These are phyloP conservation scores for Porcisia deanei DNA, from an alignment of 208 protist species.

Conservation along the genomic window DNA sequence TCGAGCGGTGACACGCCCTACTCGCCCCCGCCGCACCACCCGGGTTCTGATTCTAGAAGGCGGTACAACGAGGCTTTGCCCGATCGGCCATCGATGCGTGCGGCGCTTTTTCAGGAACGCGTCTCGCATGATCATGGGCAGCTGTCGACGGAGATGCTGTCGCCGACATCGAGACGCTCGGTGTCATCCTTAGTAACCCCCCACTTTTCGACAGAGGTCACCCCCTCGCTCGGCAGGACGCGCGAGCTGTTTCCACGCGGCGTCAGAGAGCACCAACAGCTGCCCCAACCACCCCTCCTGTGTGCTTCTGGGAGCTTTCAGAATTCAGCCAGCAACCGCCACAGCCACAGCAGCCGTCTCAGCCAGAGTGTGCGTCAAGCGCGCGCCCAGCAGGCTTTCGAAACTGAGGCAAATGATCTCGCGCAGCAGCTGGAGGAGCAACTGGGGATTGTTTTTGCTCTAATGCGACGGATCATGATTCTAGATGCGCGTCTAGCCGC, in stretches of 20 bases:
- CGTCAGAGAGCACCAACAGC: not conserved
- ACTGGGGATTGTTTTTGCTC: slow-evolving; percentile 23
- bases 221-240: slow-evolving; percentile 1
- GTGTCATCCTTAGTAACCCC: not conserved
- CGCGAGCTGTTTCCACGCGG: not conserved
- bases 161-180: not conserved
- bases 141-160: not conserved
- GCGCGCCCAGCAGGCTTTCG: slow-evolving; percentile 27
- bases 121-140: not conserved
- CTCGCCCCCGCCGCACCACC: slow-evolving; percentile 1
- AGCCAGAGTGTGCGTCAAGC: slow-evolving; percentile 24
- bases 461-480: slow-evolving; percentile 33
- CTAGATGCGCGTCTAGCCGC: slow-evolving; percentile 15
- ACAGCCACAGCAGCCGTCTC: slow-evolving; percentile 13
- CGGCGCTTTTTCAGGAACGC: not conserved
- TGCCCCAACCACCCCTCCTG: not conserved
- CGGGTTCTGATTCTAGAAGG: not conserved
- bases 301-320: not conserved
- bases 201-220: not conserved
- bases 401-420: slow-evolving; percentile 9
- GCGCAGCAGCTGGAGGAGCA: slow-evolving; percentile 21
- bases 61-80: slow-evolving; percentile 7
- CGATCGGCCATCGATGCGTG: not conserved
- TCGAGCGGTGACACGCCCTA: not conserved
- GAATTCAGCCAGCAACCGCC: not conserved